Conservation (phyloP, 441 rosid species). For the Sinapis alba region DNA sequence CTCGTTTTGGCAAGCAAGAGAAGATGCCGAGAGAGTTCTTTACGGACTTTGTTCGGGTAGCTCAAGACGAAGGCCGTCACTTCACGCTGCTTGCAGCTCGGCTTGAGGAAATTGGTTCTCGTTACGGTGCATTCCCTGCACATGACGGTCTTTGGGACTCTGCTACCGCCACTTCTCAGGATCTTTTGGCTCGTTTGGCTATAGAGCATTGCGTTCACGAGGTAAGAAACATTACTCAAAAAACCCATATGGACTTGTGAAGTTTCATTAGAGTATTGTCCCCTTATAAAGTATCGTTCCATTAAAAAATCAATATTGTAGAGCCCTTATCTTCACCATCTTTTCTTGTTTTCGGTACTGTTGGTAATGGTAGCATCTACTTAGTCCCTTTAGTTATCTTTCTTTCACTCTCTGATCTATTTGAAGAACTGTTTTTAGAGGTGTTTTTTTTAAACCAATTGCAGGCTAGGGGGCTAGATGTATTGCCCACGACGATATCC, state of each 20-base stretch:
- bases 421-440: background rate
- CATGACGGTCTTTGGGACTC: slow-evolving; percentile 95
- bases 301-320: too few relatives aligned
- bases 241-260: background rate
- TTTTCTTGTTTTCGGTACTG: background rate
- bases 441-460: background rate
- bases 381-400: background rate
- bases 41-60: slow-evolving; percentile 84
- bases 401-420: background rate
- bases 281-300: too few relatives aligned
- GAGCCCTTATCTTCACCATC: too few relatives aligned
- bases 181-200: slow-evolving; percentile 79
- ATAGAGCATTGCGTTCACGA: slow-evolving; percentile 90
- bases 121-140: slow-evolving; percentile 83
- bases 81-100: slow-evolving; percentile 76
- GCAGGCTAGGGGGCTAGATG: slow-evolving; percentile 95
- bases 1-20: slow-evolving; percentile 88
- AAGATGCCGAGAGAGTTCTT: slow-evolving; percentile 92
- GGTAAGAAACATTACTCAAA: slow-evolving; percentile 44
- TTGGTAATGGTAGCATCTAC: background rate
- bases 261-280: background rate
- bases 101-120: slow-evolving; percentile 70
- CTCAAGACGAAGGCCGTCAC: slow-evolving; percentile 92
- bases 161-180: slow-evolving; percentile 73
- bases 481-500: slow-evolving; percentile 78